Evolutionary conservation across 345 rosid species (phyloP).

Genomic region (Melastoma malabathricum): DNA sequence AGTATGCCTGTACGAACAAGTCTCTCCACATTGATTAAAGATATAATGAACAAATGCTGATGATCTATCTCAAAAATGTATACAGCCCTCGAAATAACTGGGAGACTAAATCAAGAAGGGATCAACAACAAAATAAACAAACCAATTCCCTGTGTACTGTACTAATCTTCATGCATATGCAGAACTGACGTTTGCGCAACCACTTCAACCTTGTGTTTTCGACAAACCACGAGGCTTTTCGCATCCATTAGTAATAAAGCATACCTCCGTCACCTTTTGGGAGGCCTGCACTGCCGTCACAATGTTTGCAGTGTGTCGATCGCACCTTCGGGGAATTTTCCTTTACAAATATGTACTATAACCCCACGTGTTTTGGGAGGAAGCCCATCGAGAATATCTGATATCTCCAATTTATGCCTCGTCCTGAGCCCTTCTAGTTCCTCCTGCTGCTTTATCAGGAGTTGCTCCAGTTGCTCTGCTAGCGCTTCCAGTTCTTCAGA

Average conservation of each 20-base stretch:
- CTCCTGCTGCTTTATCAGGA: constrained; percentile 48
- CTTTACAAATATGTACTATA: constrained; percentile 31
- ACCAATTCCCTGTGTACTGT: not conserved
- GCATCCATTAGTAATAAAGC: too few species aligned
- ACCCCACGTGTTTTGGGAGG: constrained; percentile 34
- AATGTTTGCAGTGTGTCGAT: constrained; percentile 1
- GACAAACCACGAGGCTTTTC: too few species aligned
- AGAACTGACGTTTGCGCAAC: not conserved
- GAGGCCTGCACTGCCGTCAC: too few species aligned
- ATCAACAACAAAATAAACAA: not conserved
- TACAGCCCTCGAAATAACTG: constrained; percentile 10
- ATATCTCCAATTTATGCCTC: constrained; percentile 40
- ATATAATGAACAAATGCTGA: too few species aligned
- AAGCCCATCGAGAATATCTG: constrained; percentile 44
- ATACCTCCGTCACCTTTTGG: too few species aligned
- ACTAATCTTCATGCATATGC: constrained; percentile 3
- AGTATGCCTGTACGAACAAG: too few species aligned
- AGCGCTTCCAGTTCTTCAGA: constrained; percentile 18
- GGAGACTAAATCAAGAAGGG: not conserved
- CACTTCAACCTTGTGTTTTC: too few species aligned
- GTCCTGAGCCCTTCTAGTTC: constrained; percentile 54
- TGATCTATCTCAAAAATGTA: constrained; percentile 21
- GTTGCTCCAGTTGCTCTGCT: constrained; percentile 41
- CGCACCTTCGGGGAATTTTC: constrained; percentile 16
- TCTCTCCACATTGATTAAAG: too few species aligned